phyloP scores from a whole-genome alignment of 345 rosid genomes.

The Pelargonium nanum region DNA sequence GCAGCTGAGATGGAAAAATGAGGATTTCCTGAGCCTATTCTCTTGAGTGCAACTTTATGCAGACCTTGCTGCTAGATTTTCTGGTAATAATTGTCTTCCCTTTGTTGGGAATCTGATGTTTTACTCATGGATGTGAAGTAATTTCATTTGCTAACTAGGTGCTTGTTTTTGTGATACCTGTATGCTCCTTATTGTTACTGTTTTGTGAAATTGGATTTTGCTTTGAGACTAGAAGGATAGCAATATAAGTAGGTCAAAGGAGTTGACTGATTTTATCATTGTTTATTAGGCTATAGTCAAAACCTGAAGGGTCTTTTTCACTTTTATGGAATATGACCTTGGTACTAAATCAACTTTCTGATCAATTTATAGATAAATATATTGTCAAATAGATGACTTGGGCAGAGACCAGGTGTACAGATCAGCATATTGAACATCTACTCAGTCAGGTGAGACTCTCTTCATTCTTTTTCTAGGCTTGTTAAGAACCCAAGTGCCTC shows the following conservation, averaged over 20 bases:
- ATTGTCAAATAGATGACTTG: slow-evolving; percentile 53
- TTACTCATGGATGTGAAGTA: slow-evolving; percentile 6
- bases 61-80: slow-evolving; percentile 55
- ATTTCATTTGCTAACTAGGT: neutral
- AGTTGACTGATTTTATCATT: neutral
- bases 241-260: neutral
- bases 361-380: slow-evolving; percentile 54
- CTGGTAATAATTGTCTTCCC: slow-evolving; percentile 65
- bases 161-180: neutral
- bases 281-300: neutral
- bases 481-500: slow-evolving; percentile 7
- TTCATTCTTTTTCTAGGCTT: slow-evolving; percentile 11
- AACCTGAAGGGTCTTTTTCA: slow-evolving; percentile 1
- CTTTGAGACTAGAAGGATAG: neutral
- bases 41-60: slow-evolving; percentile 65
- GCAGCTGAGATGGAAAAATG: slow-evolving; percentile 80
- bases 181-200: neutral
- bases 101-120: slow-evolving; percentile 22
- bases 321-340: slow-evolving; percentile 13
- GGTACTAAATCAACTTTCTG: slow-evolving; percentile 42
- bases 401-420: too few species aligned
- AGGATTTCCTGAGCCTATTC: slow-evolving; percentile 76
- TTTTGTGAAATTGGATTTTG: neutral
- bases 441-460: slow-evolving; percentile 49
- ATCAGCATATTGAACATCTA: slow-evolving; percentile 25